Percentiles rank a stretch among this genome's conserved stretches.
These are phyloP conservation scores for Artemisia tridentata DNA, from an alignment of 129 eudicot genomes.

Conservation along the genomic window DNA sequence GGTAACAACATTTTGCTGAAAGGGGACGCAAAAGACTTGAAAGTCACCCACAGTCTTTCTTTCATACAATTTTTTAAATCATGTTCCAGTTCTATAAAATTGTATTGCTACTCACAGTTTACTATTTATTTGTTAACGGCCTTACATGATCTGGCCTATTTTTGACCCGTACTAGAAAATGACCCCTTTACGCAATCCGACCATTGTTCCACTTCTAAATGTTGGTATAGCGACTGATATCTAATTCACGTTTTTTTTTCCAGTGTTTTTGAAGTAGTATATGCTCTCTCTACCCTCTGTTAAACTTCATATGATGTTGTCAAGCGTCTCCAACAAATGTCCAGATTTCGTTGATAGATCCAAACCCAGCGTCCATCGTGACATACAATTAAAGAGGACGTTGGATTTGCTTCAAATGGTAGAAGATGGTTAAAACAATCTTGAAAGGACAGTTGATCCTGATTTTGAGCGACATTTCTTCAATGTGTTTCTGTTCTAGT, in stretches of 20 bases:
- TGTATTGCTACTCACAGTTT: background rate
- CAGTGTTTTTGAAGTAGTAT: constrained; percentile 12
- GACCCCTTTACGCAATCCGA: too few relatives aligned
- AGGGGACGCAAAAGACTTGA: background rate
- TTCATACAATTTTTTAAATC: background rate
- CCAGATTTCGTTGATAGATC: background rate
- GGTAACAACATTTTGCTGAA: background rate
- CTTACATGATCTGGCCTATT: too few relatives aligned
- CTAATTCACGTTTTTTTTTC: background rate
- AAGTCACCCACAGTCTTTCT: background rate
- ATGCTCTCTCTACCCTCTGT: constrained; percentile 20
- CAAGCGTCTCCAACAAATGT: constrained; percentile 9
- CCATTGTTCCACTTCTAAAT: too few relatives aligned
- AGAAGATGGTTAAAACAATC: background rate
- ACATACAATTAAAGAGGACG: background rate
- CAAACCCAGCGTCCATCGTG: background rate
- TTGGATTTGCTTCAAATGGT: constrained; percentile 4
- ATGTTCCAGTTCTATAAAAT: background rate
- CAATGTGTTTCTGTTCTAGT: background rate
- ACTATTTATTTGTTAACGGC: background rate
- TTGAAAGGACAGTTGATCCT: constrained; percentile 2
- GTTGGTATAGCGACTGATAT: background rate
- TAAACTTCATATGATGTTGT: constrained; percentile 12
- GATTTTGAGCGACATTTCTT: background rate
- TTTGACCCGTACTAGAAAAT: too few relatives aligned